Base-by-base conservation (phyloP, 257 asterid genomes). In the Nemophila menziesii region DNA sequence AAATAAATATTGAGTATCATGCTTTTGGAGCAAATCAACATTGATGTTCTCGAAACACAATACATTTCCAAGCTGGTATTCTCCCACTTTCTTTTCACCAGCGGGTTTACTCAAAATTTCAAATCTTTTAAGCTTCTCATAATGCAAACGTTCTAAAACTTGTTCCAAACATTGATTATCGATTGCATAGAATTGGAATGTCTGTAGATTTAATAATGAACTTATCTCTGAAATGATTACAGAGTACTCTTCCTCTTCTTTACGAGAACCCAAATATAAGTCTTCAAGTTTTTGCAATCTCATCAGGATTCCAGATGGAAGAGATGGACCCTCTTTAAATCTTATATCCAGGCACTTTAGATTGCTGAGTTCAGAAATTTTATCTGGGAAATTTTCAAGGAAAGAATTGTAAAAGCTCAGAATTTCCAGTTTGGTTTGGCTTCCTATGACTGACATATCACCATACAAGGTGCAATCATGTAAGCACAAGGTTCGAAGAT, bases 251-350 rank as follows among this genome's bases (percentile, higher is more conserved):
- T 24, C 33, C 4, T 24, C 33, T 9, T 4, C 9, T 24, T 9
- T 24, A 24, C 9, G 9, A 33, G 42, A 10, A 36, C 46, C 22
- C 39, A 52, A 12, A 14, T 44, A 46, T 15, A 58, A 22, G 11
- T 58, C 64, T 42, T 58, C 65, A 12, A 58, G n/a, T 5, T n/a
- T n/a, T n/a, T n/a, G n/a, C n/a, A n/a, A n/a, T n/a, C n/a, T n/a
- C n/a, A 13, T n/a, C 38, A 58, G 19, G 46, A 49, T 39, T 8
- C 52, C 58, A 14, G 13, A 17, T 22, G 48, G 39, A 50, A 50
- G 23, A 15, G 39, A 24, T 3, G 34, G 0, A 7, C 29, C 12
- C n/a, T n/a, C n/a, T 16, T 11, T 8, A n/a, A 43, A 18, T 29
- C 43, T 17, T 11, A 58, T n/a, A 24, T 50, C 38, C 7, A 58